These are phyloP conservation scores for Talaromyces sp. DNA, from an alignment of 2,329 filamentous ascomycete species.

Conservation along the genomic window DNA sequence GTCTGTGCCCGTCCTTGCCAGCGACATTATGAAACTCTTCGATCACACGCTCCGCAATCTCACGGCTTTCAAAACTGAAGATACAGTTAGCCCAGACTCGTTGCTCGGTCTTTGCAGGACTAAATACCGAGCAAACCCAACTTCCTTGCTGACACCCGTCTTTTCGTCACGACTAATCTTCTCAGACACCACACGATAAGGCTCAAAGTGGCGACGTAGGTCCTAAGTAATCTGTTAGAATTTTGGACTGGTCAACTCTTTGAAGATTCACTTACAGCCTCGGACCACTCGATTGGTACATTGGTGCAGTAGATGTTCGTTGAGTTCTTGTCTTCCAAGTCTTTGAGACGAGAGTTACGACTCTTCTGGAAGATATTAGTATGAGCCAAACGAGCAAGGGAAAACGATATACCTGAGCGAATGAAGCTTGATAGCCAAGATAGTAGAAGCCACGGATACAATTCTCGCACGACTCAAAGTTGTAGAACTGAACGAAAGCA, in stretches of 20 bases:
- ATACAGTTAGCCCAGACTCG: conserved; percentile 18
- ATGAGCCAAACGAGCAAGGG: not conserved
- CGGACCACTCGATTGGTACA: conserved; percentile 85
- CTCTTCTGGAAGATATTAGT: conserved; percentile 65
- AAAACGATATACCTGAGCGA: conserved; percentile 69
- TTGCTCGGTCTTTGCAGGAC: conserved; percentile 7
- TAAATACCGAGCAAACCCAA: conserved; percentile 87
- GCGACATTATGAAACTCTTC: conserved; percentile 78
- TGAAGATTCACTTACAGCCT: conserved; percentile 62
- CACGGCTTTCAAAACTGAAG: conserved; percentile 78
- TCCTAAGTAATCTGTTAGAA: conserved; percentile 49
- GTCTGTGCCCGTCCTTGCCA: conserved; percentile 74
- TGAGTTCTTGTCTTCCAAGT: conserved; percentile 81
- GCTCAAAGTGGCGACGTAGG: conserved; percentile 64
- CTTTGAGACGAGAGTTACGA: conserved; percentile 97
- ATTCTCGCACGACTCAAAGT: conserved; percentile 83
- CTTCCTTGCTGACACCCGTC: conserved; percentile 84
- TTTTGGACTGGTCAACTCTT: not conserved
- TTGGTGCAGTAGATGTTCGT: conserved; percentile 99
- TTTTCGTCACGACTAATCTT: conserved; percentile 91
- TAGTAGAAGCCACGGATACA: conserved; percentile 95
- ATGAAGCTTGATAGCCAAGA: conserved; percentile 94
- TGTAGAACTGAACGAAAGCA: conserved; percentile 93
- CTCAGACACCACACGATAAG: conserved; percentile 74
- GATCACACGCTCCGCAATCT: conserved; percentile 88